These are phyloP conservation scores for Lentinula sp. DNA, from an alignment of 768 basidiomycete species.

Conservation along the genomic window DNA sequence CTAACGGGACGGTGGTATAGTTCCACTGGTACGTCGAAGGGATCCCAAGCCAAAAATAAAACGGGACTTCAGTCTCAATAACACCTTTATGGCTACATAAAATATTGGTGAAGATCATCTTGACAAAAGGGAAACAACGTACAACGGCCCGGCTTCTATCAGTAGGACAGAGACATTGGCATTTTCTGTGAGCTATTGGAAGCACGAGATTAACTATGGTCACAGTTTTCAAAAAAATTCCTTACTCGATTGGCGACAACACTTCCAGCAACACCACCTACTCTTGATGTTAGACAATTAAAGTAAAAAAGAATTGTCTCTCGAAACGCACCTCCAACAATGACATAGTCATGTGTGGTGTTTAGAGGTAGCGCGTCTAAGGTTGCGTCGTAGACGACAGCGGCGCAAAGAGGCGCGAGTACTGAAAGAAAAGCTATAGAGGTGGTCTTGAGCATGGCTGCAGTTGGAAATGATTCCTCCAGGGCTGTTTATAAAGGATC, in stretches of 20 bases:
- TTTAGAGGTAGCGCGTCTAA: neutral
- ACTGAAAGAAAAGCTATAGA: neutral
- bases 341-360: constrained; percentile 20
- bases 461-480: neutral
- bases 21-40: constrained; percentile 16
- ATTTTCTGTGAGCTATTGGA: constrained; percentile 13
- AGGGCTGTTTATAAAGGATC: neutral
- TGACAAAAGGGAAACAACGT: neutral
- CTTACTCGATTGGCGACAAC: constrained; percentile 17
- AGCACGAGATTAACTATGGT: too few relatives aligned
- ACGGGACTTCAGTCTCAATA: constrained; percentile 2
- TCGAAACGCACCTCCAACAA: constrained; percentile 20
- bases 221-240: neutral
- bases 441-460: neutral
- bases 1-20: constrained; percentile 17
- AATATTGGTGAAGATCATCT: neutral
- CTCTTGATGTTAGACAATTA: neutral
- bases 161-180: constrained; percentile 16
- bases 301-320: neutral
- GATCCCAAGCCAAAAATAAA: neutral
- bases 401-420: neutral
- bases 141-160: constrained; percentile 18
- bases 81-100: constrained; percentile 14
- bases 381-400: neutral
- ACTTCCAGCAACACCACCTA: constrained; percentile 22